These are phyloP conservation scores for Oemleria cerasiformis DNA, from an alignment of 306 rosid genomes.

Conservation along the genomic window DNA sequence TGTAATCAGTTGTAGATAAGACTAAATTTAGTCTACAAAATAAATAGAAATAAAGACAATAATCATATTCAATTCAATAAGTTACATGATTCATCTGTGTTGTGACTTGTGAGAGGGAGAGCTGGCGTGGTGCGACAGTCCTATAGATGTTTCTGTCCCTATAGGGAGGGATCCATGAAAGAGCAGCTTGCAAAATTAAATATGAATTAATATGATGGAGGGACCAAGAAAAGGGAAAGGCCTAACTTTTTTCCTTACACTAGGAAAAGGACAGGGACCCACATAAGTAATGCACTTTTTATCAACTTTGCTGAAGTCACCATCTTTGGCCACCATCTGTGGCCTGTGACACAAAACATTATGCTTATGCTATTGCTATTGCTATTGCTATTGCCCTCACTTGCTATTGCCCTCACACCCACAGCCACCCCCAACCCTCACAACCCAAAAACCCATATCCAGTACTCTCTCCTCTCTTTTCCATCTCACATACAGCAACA, in stretches of 20 bases:
- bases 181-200: constrained; percentile 7
- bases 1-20: too few relatives aligned
- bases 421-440: constrained; percentile 32
- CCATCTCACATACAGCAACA: constrained; percentile 25
- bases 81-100: too few relatives aligned
- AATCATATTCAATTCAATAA: too few relatives aligned
- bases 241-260: constrained; percentile 43
- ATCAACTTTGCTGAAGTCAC: constrained; percentile 54
- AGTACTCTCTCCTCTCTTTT: constrained; percentile 34
- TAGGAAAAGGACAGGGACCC: constrained; percentile 59
- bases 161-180: background rate
- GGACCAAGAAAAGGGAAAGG: constrained; percentile 38
- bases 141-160: too few relatives aligned
- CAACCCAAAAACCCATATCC: constrained; percentile 42
- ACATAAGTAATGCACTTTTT: constrained; percentile 57
- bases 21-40: too few relatives aligned
- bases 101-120: background rate
- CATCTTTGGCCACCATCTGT: too few relatives aligned
- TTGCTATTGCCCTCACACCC: constrained; percentile 14
- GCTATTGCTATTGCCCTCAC: background rate
- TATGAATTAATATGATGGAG: constrained; percentile 15
- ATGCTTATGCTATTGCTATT: constrained; percentile 43
- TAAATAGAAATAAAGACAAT: too few relatives aligned
- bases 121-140: too few relatives aligned
- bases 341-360: constrained; percentile 23